phyloP scores from a whole-genome alignment of 306 rosid genomes.

The Psophocarpus tetragonolobus region DNA sequence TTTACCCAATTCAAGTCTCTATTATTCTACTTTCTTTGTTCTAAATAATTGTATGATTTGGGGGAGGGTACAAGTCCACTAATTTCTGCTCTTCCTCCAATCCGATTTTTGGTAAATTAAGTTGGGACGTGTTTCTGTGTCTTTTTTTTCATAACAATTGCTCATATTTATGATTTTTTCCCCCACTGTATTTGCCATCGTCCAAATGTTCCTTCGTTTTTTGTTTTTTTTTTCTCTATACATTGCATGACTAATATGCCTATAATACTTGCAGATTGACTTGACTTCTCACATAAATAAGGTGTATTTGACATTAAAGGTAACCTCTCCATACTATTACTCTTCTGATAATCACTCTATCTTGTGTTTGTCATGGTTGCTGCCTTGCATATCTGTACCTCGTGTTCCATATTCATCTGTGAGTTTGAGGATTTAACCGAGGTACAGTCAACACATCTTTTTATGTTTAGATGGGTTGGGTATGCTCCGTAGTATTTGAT shows the following conservation, averaged over 20 bases:
- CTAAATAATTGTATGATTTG: background rate
- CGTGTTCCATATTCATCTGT: constrained; percentile 5
- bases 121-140: background rate
- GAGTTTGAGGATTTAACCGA: background rate
- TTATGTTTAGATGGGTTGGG: background rate
- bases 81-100: background rate
- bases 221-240: too few relatives aligned
- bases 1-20: background rate
- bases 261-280: constrained; percentile 73
- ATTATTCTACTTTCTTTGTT: background rate
- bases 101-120: constrained; percentile 8
- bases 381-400: constrained; percentile 1
- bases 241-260: constrained; percentile 35
- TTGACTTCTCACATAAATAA: constrained; percentile 77
- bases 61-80: background rate
- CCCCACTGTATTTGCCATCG: background rate
- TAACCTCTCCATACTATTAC: constrained; percentile 32
- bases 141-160: background rate
- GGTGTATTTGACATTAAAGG: constrained; percentile 93
- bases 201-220: background rate
- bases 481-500: background rate
- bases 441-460: too few relatives aligned
- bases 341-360: background rate
- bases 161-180: background rate
- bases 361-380: background rate